phyloP scores from a whole-genome alignment of 2,329 filamentous ascomycete species.

The Amauroascus verrucosus region DNA sequence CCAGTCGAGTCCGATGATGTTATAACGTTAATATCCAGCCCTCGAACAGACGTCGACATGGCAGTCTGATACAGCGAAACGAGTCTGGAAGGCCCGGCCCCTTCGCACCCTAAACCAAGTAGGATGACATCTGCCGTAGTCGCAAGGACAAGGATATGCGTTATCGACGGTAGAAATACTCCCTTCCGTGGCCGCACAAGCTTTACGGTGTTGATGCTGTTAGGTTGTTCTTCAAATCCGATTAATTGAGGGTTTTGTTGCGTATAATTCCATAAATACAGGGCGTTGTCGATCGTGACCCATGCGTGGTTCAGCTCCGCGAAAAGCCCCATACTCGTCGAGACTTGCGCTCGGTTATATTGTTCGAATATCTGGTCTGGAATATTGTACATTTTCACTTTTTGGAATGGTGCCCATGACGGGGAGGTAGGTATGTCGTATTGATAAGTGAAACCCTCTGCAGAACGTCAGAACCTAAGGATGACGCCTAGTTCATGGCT shows the following conservation, averaged over 20 bases:
- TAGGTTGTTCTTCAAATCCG: conserved; percentile 78
- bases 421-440: conserved; percentile 64
- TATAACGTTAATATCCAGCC: conserved; percentile 66
- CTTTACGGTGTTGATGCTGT: conserved; percentile 84
- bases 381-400: conserved; percentile 74
- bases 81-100: conserved; percentile 55
- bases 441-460: conserved; percentile 82
- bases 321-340: conserved; percentile 91
- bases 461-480: conserved; percentile 8
- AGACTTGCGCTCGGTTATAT: conserved; percentile 75
- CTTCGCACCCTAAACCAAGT: conserved; percentile 65
- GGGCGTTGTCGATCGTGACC: conserved; percentile 87
- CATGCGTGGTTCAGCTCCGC: conserved; percentile 91
- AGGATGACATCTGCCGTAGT: conserved; percentile 76
- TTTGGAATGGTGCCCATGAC: conserved; percentile 83
- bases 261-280: conserved; percentile 98
- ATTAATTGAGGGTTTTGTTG: conserved; percentile 82
- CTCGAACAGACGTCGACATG: conserved; percentile 68
- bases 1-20: conserved; percentile 67
- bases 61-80: conserved; percentile 80
- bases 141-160: conserved; percentile 77
- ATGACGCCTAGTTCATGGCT: not conserved
- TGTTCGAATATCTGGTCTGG: conserved; percentile 88
- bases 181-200: conserved; percentile 73
- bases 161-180: conserved; percentile 80